A percentile compares a stretch with the other conserved stretches of the same genome.
Evolutionary conservation across 2,329 filamentous ascomycete genomes (phyloP).

Genomic region (Aspergillus hortae): DNA sequence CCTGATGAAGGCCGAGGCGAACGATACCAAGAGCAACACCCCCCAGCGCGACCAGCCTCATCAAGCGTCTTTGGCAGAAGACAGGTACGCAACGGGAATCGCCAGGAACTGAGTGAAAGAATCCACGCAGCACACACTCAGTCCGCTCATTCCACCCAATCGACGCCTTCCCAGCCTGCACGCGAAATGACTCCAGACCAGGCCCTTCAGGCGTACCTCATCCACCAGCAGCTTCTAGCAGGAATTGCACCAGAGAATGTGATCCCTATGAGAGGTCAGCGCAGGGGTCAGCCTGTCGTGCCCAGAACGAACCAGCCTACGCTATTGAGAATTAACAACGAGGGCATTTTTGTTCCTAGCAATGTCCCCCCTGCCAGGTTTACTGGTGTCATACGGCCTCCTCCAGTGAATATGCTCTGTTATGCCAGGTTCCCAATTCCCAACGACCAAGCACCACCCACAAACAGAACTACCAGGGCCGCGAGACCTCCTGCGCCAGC

Average conservation of each 20-base stretch:
- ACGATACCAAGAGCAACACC: not conserved
- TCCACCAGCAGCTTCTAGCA: slow-evolving; percentile 27
- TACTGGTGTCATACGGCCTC: slow-evolving; percentile 13
- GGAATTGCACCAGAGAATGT: slow-evolving; percentile 23
- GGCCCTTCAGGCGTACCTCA: slow-evolving; percentile 22
- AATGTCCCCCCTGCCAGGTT: slow-evolving; percentile 20
- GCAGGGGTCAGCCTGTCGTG: not conserved
- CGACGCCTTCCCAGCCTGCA: too few species aligned
- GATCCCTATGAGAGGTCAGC: slow-evolving; percentile 13
- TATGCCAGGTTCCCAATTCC: not conserved
- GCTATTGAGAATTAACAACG: slow-evolving; percentile 18
- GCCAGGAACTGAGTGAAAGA: too few species aligned
- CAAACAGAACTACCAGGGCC: not conserved
- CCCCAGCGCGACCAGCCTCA: too few species aligned
- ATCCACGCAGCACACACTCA: too few species aligned
- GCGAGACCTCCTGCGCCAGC: not conserved
- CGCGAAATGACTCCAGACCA: slow-evolving; percentile 2
- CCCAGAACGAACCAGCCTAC: slow-evolving; percentile 6
- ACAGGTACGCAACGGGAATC: too few species aligned
- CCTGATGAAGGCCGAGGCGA: not conserved
- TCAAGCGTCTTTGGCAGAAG: too few species aligned
- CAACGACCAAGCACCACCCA: not conserved
- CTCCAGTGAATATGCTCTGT: slow-evolving; percentile 1
- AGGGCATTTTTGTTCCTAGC: slow-evolving; percentile 15
- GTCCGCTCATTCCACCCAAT: too few species aligned